phyloP scores from a whole-genome alignment of 495 filamentous ascomycete genomes.

The Parachaetomium inaequale region DNA sequence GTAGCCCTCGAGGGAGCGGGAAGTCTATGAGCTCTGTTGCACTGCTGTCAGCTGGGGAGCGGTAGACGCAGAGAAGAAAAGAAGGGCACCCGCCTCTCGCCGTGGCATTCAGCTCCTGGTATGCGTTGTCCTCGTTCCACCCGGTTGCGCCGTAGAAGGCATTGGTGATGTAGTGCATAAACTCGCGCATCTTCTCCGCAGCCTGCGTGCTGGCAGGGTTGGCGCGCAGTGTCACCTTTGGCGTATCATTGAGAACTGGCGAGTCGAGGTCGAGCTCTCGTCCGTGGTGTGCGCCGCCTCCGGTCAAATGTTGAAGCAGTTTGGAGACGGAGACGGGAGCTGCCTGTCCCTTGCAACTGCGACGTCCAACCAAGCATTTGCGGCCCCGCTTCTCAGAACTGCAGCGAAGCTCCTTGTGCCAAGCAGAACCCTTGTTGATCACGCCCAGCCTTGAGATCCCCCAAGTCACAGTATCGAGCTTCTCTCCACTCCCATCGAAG shows the following conservation, averaged over 20 bases:
- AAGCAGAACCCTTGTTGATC: too few species aligned
- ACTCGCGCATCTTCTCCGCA: constrained; percentile 70
- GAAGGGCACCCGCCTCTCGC: constrained; percentile 59
- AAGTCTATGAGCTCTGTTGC: constrained; percentile 77
- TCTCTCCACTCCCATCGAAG: too few species aligned
- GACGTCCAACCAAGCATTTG: not conserved
- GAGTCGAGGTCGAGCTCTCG: not conserved
- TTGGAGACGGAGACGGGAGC: not conserved
- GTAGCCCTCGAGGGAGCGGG: constrained; percentile 70
- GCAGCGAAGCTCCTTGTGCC: too few species aligned
- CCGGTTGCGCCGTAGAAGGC: constrained; percentile 81
- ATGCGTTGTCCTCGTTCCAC: constrained; percentile 93
- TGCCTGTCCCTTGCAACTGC: not conserved
- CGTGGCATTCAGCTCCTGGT: constrained; percentile 81
- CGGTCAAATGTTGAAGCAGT: not conserved
- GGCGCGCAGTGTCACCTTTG: constrained; percentile 20
- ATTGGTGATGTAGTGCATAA: constrained; percentile 96
- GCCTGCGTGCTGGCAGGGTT: constrained; percentile 18
- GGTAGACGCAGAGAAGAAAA: not conserved
- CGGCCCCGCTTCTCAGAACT: not conserved
- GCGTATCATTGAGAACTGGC: constrained; percentile 20
- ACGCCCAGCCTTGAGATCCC: not conserved
- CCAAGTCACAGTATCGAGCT: too few species aligned
- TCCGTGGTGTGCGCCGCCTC: not conserved
- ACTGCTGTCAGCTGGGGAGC: not conserved